Evolutionary conservation across 192 early-diverging fungal species (phyloP), one percentile per base, ranked within the genome.

Genomic region (Coemansia reversa): DNA sequence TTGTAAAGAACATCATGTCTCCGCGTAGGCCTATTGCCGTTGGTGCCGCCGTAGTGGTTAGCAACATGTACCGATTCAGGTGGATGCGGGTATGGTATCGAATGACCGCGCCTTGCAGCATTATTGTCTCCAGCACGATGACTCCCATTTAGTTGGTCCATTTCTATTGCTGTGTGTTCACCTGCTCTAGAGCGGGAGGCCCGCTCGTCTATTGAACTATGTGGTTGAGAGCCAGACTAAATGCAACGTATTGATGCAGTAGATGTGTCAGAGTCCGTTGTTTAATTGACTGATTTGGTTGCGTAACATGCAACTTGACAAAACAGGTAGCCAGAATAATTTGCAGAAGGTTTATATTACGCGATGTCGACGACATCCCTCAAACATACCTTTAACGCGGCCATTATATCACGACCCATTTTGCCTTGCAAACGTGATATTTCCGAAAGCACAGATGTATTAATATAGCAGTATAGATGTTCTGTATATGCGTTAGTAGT

Each of bases 321-420:
- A 1, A 11, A 2, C 12, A 3, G 39, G 14, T 27, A 27, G 27
- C 14, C 14, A 16, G 39, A 9, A 45, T 16, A 16, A 45, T 45
- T 45, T 45, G 39, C 51, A 52, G n/a, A 20, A 22, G 6, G 51
- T 52, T 27, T 52, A 22, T 6, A 52, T 52, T 22, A 23, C 51
- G 7, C 51, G 18, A n/a, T 22, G 51, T 27, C 9, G 1, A 9
- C 6, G 23, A 22, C 18, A 25, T 27, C 22, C 0, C 12, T 9
- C 22, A 22, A 52, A 47, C 69, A 19, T 71, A 71, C 69, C 62
- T 59, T 62, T 33, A 71, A 33, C 25, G 63, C 69, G 20, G 42
- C 39, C 55, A 71, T 55, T 35, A 62, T 63, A 53, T 71, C 69
- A 51, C 62, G 62, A 51, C 69, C 63, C 69, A 71, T 71, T 47